phyloP scores from a whole-genome alignment of 495 filamentous ascomycete genomes.

The Aspergillus hancockii region DNA sequence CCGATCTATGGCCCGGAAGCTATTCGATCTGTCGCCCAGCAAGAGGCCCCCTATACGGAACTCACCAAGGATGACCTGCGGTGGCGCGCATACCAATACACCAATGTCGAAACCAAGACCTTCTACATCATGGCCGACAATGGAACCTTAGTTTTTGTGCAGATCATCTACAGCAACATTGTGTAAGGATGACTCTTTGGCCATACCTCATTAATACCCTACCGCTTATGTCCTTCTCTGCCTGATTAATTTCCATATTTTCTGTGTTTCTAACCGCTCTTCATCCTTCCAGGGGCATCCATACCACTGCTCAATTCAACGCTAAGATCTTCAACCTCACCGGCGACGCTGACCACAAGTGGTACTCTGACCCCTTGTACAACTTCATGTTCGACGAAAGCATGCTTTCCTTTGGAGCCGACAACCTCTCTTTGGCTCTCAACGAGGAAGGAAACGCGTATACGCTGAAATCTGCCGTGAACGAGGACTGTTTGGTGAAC shows the following conservation, averaged over 20 bases:
- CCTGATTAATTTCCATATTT: background rate
- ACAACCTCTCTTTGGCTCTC: conserved; percentile 77
- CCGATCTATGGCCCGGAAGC: conserved; percentile 93
- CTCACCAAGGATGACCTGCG: conserved; percentile 73
- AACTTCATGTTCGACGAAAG: conserved; percentile 83
- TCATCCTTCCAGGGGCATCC: conserved; percentile 65
- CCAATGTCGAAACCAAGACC: conserved; percentile 92
- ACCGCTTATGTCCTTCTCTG: background rate
- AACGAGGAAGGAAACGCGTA: conserved; percentile 81
- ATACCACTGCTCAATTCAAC: conserved; percentile 88
- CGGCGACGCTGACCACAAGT: conserved; percentile 66
- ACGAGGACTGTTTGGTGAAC: conserved; percentile 76
- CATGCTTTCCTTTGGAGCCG: conserved; percentile 78
- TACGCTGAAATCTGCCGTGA: conserved; percentile 80
- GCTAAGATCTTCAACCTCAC: conserved; percentile 83
- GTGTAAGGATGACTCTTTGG: conserved; percentile 60
- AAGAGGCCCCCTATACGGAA: conserved; percentile 80
- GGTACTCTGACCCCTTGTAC: conserved; percentile 73
- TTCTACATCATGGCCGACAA: conserved; percentile 86
- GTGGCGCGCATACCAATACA: conserved; percentile 80
- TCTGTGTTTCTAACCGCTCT: conserved; percentile 12
- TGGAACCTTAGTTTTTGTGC: conserved; percentile 74
- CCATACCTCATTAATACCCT: background rate
- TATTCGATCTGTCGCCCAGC: conserved; percentile 79
- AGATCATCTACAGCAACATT: conserved; percentile 98